Evolutionary conservation across 192 early-diverging fungal species (phyloP), one percentile per base, ranked within the genome.

Genomic region (Linnemannia elongata): DNA sequence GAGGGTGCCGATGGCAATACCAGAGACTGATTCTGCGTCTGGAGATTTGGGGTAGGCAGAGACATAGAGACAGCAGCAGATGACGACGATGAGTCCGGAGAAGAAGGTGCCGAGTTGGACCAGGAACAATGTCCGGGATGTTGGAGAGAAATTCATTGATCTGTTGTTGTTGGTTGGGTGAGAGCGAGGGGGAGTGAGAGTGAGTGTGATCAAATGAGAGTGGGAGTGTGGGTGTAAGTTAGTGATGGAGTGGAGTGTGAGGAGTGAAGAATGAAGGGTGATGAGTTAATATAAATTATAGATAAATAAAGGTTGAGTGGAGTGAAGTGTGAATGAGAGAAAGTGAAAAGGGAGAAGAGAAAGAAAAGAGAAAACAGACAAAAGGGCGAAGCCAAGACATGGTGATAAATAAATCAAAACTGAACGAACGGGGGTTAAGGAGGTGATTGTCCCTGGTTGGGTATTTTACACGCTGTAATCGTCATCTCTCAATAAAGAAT

Each of bases 21-120:
- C 85, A 0, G 85, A 87, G 41, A 87, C 52, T 18, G 79, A 81
- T 5, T 68, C 76, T 7, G 76, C 41, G 13, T 78, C 79, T 39
- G 85, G 85, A 2, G 85, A 87, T 41, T 87, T 87, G 24, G 85
- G 85, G 69, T 87, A 87, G 20, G 85, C 76, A 13, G 79, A 81
- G 52, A 87, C 30, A 33, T 87, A 87, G 72, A 87, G 79, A 75
- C 85, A 87, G 42, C 75, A 77, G 52, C 85, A 87, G 54, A 81
- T 54, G 63, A 87, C 68, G 76, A 87, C 85, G 17, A 87, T 81
- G 45, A 87, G 17, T 5, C 85, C 80, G 6, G 79, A 78, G 35
- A 87, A 74, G 72, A 87, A 87, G 12, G 85, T 69, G 4, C 79
- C 79, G 39, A 81, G 41, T 68, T 87, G 85, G 76, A 81, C 76